phyloP scores from a whole-genome alignment of 2,329 filamentous ascomycete genomes.

The Pseudogymnoascus sp. region DNA sequence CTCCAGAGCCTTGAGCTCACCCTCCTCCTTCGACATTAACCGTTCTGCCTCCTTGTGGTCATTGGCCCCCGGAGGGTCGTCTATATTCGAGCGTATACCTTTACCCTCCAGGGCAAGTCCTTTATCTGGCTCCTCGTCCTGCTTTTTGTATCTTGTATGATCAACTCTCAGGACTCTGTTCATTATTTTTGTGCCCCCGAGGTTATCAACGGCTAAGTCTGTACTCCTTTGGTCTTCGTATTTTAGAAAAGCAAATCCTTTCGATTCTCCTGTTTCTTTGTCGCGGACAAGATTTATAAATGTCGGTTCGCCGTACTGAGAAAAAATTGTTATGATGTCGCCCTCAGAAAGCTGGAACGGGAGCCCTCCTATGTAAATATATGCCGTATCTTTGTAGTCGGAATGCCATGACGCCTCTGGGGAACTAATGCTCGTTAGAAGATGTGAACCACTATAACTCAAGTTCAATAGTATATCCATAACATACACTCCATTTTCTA shows the following conservation, averaged over 20 bases:
- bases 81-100: constrained; percentile 9
- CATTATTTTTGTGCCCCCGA: constrained; percentile 76
- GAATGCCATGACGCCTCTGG: constrained; percentile 91
- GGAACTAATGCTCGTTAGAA: constrained; percentile 40
- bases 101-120: not conserved
- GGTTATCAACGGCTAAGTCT: constrained; percentile 91
- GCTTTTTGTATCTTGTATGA: constrained; percentile 83
- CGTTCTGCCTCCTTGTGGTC: constrained; percentile 37
- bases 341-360: constrained; percentile 91
- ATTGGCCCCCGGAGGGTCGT: constrained; percentile 13
- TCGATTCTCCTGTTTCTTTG: constrained; percentile 91
- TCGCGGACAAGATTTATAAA: constrained; percentile 89
- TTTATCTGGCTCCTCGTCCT: constrained; percentile 58
- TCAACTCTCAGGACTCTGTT: constrained; percentile 80
- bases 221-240: constrained; percentile 97
- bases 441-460: constrained; percentile 6
- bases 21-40: constrained; percentile 70
- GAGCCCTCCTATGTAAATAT: constrained; percentile 89
- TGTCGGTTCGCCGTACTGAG: constrained; percentile 90
- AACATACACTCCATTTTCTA: constrained; percentile 76
- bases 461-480: not conserved
- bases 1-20: constrained; percentile 66
- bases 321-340: constrained; percentile 93
- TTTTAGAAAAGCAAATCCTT: constrained; percentile 92
- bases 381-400: constrained; percentile 96